Evolutionary conservation across 2,329 filamentous ascomycete species (phyloP).

Genomic region (Xylaria sp.): DNA sequence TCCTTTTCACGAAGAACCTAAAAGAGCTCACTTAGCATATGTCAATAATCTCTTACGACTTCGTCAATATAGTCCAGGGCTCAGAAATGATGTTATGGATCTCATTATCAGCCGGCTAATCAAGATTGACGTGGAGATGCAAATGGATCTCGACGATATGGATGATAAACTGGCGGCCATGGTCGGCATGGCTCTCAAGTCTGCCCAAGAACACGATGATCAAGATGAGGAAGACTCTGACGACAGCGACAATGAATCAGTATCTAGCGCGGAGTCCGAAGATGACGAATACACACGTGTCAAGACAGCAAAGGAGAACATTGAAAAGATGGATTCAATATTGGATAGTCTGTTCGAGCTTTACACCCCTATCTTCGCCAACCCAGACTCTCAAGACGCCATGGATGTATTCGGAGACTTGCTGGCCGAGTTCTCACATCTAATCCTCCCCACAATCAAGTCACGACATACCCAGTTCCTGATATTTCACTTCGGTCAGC

Average conservation of each 20-base stretch:
- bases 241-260: slow-evolving; percentile 75
- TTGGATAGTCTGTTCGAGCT: slow-evolving; percentile 88
- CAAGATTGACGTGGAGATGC: slow-evolving; percentile 95
- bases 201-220: slow-evolving; percentile 56
- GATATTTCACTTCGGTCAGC: slow-evolving; percentile 93
- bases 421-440: slow-evolving; percentile 84
- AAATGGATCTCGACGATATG: slow-evolving; percentile 90
- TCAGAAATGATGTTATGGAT: slow-evolving; percentile 83
- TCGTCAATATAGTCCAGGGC: slow-evolving; percentile 78
- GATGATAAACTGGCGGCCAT: slow-evolving; percentile 87
- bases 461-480: slow-evolving; percentile 96
- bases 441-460: slow-evolving; percentile 89
- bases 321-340: slow-evolving; percentile 90
- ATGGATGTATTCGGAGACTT: slow-evolving; percentile 81
- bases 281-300: slow-evolving; percentile 72
- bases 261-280: slow-evolving; percentile 74
- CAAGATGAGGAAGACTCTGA: slow-evolving; percentile 64
- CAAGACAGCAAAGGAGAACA: slow-evolving; percentile 79
- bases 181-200: slow-evolving; percentile 66
- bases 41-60: slow-evolving; percentile 84
- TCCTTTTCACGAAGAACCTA: slow-evolving; percentile 79
- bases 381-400: slow-evolving; percentile 74
- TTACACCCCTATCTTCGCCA: slow-evolving; percentile 77
- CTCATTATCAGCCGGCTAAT: slow-evolving; percentile 87
- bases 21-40: slow-evolving; percentile 85